Conservation (phyloP, 2,329 filamentous ascomycete species). For the Fusarium xyrophilum region DNA sequence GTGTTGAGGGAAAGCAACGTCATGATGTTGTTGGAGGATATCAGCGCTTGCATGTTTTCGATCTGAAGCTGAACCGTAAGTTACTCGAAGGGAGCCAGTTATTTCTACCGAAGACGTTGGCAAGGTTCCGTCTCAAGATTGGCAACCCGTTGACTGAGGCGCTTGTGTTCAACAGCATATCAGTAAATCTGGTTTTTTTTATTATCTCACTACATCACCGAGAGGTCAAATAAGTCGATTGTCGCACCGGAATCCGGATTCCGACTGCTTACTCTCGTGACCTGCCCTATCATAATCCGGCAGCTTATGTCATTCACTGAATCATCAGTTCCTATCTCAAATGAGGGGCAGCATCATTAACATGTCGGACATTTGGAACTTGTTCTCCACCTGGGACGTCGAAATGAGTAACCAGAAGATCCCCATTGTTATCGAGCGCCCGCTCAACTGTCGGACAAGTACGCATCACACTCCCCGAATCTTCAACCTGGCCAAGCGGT, state of each 20-base stretch:
- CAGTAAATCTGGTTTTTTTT: too few relatives aligned
- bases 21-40: constrained; percentile 64
- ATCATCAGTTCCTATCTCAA: background rate
- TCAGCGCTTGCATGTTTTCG: constrained; percentile 61
- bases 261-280: background rate
- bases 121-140: accelerated
- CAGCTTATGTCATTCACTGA: background rate
- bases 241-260: background rate
- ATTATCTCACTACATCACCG: accelerated
- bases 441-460: constrained; percentile 44
- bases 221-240: background rate
- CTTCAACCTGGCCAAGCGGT: constrained; percentile 56
- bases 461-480: constrained; percentile 52
- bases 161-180: too few relatives aligned
- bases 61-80: constrained; percentile 57
- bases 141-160: background rate
- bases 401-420: background rate
- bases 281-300: background rate
- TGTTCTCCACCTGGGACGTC: accelerated
- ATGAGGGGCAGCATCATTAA: background rate
- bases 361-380: accelerated
- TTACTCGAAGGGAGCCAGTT: constrained; percentile 46
- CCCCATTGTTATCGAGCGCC: constrained; percentile 1
- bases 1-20: constrained; percentile 63
- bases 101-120: constrained; percentile 29